A percentile compares a stretch with the other conserved stretches of the same genome.
These are phyloP conservation scores for Phalaenopsis hybrid DNA, from an alignment of 116 monocot genomes.

Conservation along the genomic window DNA sequence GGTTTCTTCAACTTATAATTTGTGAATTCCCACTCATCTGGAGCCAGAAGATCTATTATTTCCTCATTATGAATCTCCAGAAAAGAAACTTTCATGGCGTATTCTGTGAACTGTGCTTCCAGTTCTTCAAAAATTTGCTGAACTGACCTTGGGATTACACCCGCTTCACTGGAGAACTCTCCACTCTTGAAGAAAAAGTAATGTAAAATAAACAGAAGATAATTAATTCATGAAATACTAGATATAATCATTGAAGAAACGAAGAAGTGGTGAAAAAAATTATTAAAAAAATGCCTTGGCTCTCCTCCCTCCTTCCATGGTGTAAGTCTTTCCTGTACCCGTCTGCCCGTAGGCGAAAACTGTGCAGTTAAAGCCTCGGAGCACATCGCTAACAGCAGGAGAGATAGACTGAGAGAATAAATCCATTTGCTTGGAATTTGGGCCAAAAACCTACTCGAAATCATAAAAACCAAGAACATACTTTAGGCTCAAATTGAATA, in stretches of 20 bases:
- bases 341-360: conserved; percentile 90
- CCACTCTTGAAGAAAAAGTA: conserved; percentile 22
- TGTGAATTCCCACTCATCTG: conserved; percentile 35
- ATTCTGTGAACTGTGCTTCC: conserved; percentile 62
- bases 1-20: conserved; percentile 59
- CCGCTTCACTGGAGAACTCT: conserved; percentile 54
- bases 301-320: conserved; percentile 71
- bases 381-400: conserved; percentile 57
- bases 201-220: not conserved
- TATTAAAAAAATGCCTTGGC: conserved; percentile 30
- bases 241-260: not conserved
- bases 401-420: conserved; percentile 57
- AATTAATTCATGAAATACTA: conserved; percentile 5
- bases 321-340: conserved; percentile 83
- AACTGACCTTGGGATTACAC: conserved; percentile 78
- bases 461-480: not conserved
- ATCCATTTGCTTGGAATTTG: conserved; percentile 56
- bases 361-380: conserved; percentile 86
- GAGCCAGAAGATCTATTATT: conserved; percentile 69
- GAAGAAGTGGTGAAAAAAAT: not conserved
- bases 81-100: conserved; percentile 71
- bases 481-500: too few species aligned
- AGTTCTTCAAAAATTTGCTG: conserved; percentile 68
- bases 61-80: conserved; percentile 92
- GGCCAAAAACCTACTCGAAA: conserved; percentile 66